These are phyloP conservation scores for Eleusine coracana DNA, from an alignment of 176 grass and related monocot genomes.

Conservation along the genomic window DNA sequence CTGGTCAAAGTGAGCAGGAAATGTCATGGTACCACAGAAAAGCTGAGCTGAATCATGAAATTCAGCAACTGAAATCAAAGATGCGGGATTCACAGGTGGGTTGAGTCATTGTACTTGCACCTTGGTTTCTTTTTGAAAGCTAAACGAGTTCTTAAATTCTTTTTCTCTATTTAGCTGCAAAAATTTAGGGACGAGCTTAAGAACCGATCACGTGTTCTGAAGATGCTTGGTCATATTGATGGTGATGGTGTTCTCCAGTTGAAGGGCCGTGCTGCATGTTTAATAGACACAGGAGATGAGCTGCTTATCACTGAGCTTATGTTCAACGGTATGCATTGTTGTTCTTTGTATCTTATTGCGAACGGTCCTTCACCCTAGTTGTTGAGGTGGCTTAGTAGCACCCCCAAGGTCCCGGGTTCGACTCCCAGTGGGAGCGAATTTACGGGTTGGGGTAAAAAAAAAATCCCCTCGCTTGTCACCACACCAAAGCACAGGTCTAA, in stretches of 20 bases:
- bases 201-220: constrained; percentile 88
- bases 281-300: constrained; percentile 97
- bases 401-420: too few species aligned
- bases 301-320: constrained; percentile 98
- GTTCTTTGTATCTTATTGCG: neutral
- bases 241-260: constrained; percentile 92
- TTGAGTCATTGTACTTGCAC: constrained; percentile 25
- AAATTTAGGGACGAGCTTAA: constrained; percentile 97
- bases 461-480: too few species aligned
- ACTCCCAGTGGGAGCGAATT: too few species aligned
- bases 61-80: constrained; percentile 84
- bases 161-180: constrained; percentile 68
- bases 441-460: too few species aligned
- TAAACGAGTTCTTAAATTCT: constrained; percentile 33
- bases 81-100: constrained; percentile 93
- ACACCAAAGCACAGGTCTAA: too few species aligned
- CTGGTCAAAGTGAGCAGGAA: constrained; percentile 93
- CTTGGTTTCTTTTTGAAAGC: constrained; percentile 31
- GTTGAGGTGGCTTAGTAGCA: too few species aligned
- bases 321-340: constrained; percentile 75
- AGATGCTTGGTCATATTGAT: constrained; percentile 98
- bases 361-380: too few species aligned
- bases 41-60: constrained; percentile 93
- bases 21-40: constrained; percentile 91
- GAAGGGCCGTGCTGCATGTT: constrained; percentile 94